Evolutionary conservation across 179 eudicot genomes (phyloP).

Genomic region (Nepenthes alata): DNA sequence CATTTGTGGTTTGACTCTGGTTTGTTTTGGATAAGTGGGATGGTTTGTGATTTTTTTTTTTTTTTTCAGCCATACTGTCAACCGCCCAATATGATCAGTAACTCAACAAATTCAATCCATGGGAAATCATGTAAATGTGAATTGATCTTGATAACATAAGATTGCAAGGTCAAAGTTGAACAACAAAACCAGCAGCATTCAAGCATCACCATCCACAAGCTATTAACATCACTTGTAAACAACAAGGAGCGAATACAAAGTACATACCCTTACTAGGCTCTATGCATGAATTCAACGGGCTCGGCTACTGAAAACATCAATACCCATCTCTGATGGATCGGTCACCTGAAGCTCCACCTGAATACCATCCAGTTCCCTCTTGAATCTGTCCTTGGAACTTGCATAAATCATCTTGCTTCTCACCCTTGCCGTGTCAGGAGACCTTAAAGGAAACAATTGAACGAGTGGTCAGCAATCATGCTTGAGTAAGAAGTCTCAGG

Average conservation of each 20-base stretch:
- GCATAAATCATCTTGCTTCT: slow-evolving; percentile 42
- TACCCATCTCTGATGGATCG: slow-evolving; percentile 34
- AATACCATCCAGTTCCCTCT: slow-evolving; percentile 24
- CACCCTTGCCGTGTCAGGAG: slow-evolving; percentile 61
- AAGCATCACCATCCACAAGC: slow-evolving; percentile 15
- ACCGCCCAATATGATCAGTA: too few relatives aligned
- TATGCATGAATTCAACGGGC: slow-evolving; percentile 1
- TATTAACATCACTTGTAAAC: slow-evolving; percentile 15
- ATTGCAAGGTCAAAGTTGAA: slow-evolving; percentile 11
- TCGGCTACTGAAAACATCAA: slow-evolving; percentile 32
- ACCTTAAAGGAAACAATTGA: slow-evolving; percentile 24
- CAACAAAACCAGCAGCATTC: slow-evolving; percentile 10
- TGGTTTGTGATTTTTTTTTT: too few relatives aligned
- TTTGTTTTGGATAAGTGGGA: too few relatives aligned
- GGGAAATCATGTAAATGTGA: background rate
- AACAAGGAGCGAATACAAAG: background rate
- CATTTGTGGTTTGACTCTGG: too few relatives aligned
- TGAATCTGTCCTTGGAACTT: slow-evolving; percentile 1
- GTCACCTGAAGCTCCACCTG: slow-evolving; percentile 44
- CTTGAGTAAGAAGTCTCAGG: background rate
- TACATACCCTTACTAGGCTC: background rate
- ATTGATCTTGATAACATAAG: background rate
- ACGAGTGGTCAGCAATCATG: background rate
- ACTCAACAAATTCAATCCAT: background rate
- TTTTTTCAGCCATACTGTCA: too few relatives aligned